Conservation (phyloP, 805 yeast species). For the Candida qinlingensis region DNA sequence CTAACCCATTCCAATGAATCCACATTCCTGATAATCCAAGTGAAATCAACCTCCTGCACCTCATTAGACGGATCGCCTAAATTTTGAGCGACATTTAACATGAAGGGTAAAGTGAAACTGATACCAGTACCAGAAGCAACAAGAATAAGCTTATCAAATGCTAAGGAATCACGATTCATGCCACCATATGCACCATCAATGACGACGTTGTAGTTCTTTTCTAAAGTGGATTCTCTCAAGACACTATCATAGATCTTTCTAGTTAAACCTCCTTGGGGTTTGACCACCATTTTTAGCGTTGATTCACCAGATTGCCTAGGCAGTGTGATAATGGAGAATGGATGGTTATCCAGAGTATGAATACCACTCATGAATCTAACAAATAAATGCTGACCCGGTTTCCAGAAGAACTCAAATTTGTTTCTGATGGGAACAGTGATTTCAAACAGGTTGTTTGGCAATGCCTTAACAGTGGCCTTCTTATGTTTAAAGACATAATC, state of each 20-base stretch:
- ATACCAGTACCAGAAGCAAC: conserved; percentile 49
- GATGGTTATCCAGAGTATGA: conserved; percentile 47
- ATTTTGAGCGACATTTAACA: conserved; percentile 21
- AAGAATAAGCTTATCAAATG: conserved; percentile 40
- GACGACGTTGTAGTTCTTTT: conserved; percentile 21
- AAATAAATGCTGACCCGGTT: conserved; percentile 51
- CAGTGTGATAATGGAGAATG: conserved; percentile 44
- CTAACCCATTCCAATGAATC: conserved; percentile 37
- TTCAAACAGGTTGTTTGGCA: conserved; percentile 28
- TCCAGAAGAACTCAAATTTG: conserved; percentile 36
- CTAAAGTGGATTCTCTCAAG: conserved; percentile 22
- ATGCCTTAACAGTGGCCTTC: conserved; percentile 27
- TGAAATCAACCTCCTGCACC: conserved; percentile 31
- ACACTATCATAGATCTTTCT: conserved; percentile 23
- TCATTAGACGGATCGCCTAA: conserved; percentile 9
- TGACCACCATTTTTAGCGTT: conserved; percentile 37
- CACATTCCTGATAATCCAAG: conserved; percentile 37
- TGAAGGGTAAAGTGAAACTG: conserved; percentile 43
- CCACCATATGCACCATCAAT: conserved; percentile 62
- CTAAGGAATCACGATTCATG: conserved; percentile 35
- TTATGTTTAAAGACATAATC: conserved; percentile 35
- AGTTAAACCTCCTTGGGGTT: conserved; percentile 45
- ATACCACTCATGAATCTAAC: conserved; percentile 40
- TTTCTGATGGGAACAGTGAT: conserved; percentile 26
- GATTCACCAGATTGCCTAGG: conserved; percentile 9